A percentile compares a stretch with the other conserved stretches of the same genome.
Conservation (phyloP, 768 basidiomycete genomes). For the Russula sp. region DNA sequence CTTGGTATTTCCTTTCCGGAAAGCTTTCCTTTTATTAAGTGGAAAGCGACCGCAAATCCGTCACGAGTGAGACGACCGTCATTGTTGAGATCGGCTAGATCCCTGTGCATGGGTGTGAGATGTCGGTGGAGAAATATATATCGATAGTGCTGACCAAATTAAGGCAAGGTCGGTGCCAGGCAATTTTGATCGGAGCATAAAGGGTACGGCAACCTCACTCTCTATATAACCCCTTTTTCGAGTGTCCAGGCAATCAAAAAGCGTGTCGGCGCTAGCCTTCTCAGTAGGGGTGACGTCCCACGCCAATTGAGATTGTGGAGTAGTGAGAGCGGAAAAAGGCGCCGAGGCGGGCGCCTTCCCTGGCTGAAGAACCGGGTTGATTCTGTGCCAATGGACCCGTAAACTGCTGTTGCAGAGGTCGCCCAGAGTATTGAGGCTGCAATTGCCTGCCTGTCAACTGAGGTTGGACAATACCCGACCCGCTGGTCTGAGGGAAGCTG, state of each 20-base stretch:
- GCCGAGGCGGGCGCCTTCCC: conserved; percentile 33
- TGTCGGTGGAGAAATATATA: neutral
- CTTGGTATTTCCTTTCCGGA: conserved; percentile 73
- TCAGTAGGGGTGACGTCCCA: conserved; percentile 88
- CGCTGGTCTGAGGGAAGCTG: conserved; percentile 61
- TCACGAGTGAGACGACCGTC: conserved; percentile 85
- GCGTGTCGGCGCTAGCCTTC: conserved; percentile 71
- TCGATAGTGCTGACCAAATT: conserved; percentile 67
- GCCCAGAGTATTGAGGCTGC: conserved; percentile 66
- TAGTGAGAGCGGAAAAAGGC: conserved; percentile 26
- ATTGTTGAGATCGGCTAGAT: conserved; percentile 85
- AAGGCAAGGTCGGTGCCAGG: conserved; percentile 81
- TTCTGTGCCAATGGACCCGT: conserved; percentile 23
- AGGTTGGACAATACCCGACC: conserved; percentile 40
- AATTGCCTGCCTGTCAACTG: conserved; percentile 38
- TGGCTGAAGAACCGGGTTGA: conserved; percentile 34
- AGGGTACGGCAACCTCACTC: conserved; percentile 92
- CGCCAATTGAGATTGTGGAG: conserved; percentile 32
- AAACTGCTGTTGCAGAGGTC: conserved; percentile 34
- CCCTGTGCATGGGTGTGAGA: conserved; percentile 53
- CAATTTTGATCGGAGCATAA: conserved; percentile 88
- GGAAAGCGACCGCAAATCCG: conserved; percentile 93
- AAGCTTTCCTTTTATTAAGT: conserved; percentile 85
- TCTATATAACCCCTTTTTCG: conserved; percentile 77
- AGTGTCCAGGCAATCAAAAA: conserved; percentile 80